These are phyloP conservation scores for Diaporthe citrichinensis DNA, from an alignment of 2,329 filamentous ascomycete species.

Conservation along the genomic window DNA sequence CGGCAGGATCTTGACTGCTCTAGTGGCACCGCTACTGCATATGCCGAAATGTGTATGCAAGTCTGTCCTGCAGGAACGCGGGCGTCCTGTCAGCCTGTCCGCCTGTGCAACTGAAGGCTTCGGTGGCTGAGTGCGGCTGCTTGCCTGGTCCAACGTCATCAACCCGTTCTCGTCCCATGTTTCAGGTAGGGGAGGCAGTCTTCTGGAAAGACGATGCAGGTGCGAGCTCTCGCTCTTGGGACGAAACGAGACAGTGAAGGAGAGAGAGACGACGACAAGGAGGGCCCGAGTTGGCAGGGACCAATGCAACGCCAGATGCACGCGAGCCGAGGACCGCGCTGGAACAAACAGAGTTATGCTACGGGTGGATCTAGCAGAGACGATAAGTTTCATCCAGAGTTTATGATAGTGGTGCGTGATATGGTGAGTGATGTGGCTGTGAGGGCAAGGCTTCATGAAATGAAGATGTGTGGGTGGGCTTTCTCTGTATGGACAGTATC, in stretches of 20 bases:
- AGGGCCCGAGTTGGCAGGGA: slow-evolving; percentile 17
- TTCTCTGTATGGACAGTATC: neutral
- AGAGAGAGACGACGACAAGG: neutral
- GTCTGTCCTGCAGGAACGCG: slow-evolving; percentile 36
- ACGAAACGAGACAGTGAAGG: slow-evolving; percentile 15
- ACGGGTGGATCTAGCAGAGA: neutral
- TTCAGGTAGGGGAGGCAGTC: neutral
- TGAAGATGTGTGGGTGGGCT: neutral
- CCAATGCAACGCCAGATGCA: slow-evolving; percentile 14
- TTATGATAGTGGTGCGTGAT: slow-evolving; percentile 2
- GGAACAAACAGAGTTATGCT: slow-evolving; percentile 23
- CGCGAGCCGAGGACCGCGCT: slow-evolving; percentile 13
- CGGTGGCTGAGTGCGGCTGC: slow-evolving; percentile 5
- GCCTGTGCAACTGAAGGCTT: neutral
- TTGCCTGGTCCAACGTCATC: slow-evolving; percentile 23
- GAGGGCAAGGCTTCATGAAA: neutral
- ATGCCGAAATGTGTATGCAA: slow-evolving; percentile 31
- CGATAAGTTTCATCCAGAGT: slow-evolving; percentile 26
- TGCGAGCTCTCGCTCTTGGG: neutral
- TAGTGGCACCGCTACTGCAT: slow-evolving; percentile 27
- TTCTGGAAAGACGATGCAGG: slow-evolving; percentile 16
- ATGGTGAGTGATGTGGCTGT: neutral
- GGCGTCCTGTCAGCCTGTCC: slow-evolving; percentile 19
- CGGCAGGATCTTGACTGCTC: slow-evolving; percentile 29
- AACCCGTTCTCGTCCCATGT: slow-evolving; percentile 29